Conservation (phyloP, 768 basidiomycete species). For the Suillus alpinus region DNA sequence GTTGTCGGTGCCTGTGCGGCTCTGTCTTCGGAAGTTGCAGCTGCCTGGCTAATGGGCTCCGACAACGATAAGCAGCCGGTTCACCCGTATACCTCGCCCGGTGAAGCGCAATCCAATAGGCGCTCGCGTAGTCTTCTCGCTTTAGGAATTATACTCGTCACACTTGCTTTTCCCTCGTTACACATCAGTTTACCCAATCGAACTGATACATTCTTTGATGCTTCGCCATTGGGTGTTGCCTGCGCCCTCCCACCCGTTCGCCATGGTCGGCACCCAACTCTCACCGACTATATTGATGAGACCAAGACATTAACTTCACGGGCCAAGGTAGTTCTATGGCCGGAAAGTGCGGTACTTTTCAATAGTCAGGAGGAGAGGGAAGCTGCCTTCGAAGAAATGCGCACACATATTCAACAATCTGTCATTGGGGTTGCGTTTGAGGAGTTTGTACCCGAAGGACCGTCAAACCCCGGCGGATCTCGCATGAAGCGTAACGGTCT, state of each 20-base stretch:
- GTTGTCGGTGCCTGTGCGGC: conserved; percentile 74
- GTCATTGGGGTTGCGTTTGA: conserved; percentile 73
- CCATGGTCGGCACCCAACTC: conserved; percentile 40
- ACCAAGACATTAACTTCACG: conserved; percentile 38
- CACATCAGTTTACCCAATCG: conserved; percentile 37
- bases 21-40: conserved; percentile 52
- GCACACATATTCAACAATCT: conserved; percentile 31
- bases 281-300: conserved; percentile 65
- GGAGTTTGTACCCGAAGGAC: conserved; percentile 47
- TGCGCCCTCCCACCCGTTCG: conserved; percentile 60
- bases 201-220: conserved; percentile 31
- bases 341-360: conserved; percentile 76
- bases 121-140: conserved; percentile 29
- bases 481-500: conserved; percentile 59
- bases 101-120: not conserved
- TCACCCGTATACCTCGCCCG: conserved; percentile 5
- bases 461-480: conserved; percentile 32
- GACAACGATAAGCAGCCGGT: conserved; percentile 12
- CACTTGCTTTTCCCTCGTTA: conserved; percentile 58
- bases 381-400: conserved; percentile 46
- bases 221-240: conserved; percentile 61
- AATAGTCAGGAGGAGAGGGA: conserved; percentile 45
- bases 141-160: conserved; percentile 40
- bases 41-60: conserved; percentile 55
- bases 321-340: conserved; percentile 72